Evolutionary conservation across 805 yeast species (phyloP), one percentile per base, ranked within the genome.

Genomic region (Debaryomyces maramus): DNA sequence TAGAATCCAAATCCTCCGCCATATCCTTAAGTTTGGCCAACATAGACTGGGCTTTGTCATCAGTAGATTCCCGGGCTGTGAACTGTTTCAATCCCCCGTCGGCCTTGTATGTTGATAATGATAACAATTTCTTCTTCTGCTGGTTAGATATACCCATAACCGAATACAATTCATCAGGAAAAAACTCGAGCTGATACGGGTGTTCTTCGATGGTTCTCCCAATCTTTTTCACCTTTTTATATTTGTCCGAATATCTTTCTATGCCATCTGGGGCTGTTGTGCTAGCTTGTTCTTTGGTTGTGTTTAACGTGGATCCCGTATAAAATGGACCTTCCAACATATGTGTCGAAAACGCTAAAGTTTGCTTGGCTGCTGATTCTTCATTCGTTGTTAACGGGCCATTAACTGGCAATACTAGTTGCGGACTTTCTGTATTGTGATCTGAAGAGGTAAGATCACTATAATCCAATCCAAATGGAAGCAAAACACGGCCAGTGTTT

Each of bases 211-310:
- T 76, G 2, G 90, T 81, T 37, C 83, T 74, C 1, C 88, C 88
- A 11, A 83, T 75, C 52, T 77, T 80, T 40, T 86, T 75, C 51
- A 79, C 80, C 57, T 83, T 83, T 47, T 83, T 68, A 61, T 86
- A 90, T 57, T 72, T 73, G 60, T 90, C 97, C 2, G 95, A 80
- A 56, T 88, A 88, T 52, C 97, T 73, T 55, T 82, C 78, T 31
- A 90, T 75, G 2, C 91, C 89, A 56, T 87, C 96, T 0, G 63
- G 52, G 0, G 55, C 50, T 2, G 55, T 51, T 7, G 37, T 40
- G 11, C 15, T 36, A 31, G 8, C 34, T 36, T 41, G 47, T 13
- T 42, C 48, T 5, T 50, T 42, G 8, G 50, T 61, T 14, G 58
- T 53, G 22, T 66, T 63, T 5, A 64, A 42, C 17, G 73, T 57